Base-by-base conservation (phyloP, 106 monocot species). In the Chionographis japonica region DNA sequence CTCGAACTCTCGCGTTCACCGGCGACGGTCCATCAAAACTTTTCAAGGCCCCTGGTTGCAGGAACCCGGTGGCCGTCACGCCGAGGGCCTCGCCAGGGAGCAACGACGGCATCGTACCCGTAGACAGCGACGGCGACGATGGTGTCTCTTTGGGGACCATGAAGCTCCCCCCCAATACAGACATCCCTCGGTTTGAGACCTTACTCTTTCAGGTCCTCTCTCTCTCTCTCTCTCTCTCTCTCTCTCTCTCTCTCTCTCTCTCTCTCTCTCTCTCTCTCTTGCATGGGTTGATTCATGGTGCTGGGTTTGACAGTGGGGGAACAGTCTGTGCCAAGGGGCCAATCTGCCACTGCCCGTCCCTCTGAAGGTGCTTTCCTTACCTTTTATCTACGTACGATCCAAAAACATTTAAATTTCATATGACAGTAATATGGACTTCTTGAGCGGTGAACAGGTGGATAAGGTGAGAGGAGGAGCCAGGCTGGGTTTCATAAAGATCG, bases 291-390 rank as follows among this genome's bases (percentile, higher is more conserved):
- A 38, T 15, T 38, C n/a, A 58, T 14, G 11, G 57, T 6, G 6
- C 9, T 35, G 14, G 18, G 14, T 60, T 40, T 61, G 8, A 41
- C 78, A 92, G 95, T 97, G 95, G 92, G 95, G 86, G 36, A 97
- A 97, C 35, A 97, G 92, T 59, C 75, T 97, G 36, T 86, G 82
- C 71, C 95, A 97, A 70, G 95, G 92, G 68, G 88, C 95, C 3
- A 91, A 80, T 66, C 61, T 89, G 7, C 95, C 95, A 0, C 84
- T 97, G 74, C 91, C 95, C 9, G 72, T 83, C 1, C 95, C 95
- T 69, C 77, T 92, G 4, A 89, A 92, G 95, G 95, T 95, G 58
- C 40, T 6, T 2, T 56, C 53, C 8, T 56, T 7, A 15, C 3
- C 40, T 4, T 42, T 6, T 42, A 50, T 41, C 27, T 12, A 9